Base-by-base conservation (phyloP, 164 flowering plant species). In the Vitis rotundifolia region DNA sequence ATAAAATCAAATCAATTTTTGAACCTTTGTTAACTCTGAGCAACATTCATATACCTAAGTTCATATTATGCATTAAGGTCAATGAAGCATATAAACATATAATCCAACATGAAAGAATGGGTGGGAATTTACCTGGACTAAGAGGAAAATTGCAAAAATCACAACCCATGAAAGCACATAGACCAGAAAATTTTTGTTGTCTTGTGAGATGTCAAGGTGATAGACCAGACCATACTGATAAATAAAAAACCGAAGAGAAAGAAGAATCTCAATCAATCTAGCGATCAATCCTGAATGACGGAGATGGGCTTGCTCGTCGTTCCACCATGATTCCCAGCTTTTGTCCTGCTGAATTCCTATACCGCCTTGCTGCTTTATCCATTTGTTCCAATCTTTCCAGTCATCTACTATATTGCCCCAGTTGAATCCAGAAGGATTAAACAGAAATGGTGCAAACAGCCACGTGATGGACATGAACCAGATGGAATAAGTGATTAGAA, bases 241-340 rank as follows among this genome's bases (percentile, higher is more conserved):
- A 29, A 95, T 68, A 78, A 95, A 93, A 74, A 95, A 95, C 52
- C 99, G 80, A 54, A 90, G 70, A 55, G 98, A 93, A 7, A 95
- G 91, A 68, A 93, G 61, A 31, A 91, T 82, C 73, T 95, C 98
- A 48, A 82, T 67, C 18, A 88, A 57, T 73, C 93, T 81, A 64
- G 91, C 84, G 62, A 70, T 60, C 31, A 81, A 49, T 16, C 97
- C 93, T 19, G 93, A 85, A 70, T 80, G 84, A 51, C 81, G 85
- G 54, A 95, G 88, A 79, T 95, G 96, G 12, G 86, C 84, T 72
- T 91, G 98, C 78, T 93, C 99, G 37, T 91, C 97, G 57, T 80
- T 71, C 99, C 99, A 93, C 98, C 99, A 93, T 52, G 99, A 89
- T 61, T 95, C 88, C 99, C 99, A 95, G 76, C 99, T 93, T 69